Evolutionary conservation across 441 rosid species (phyloP).

Genomic region (Jatropha podagrica): DNA sequence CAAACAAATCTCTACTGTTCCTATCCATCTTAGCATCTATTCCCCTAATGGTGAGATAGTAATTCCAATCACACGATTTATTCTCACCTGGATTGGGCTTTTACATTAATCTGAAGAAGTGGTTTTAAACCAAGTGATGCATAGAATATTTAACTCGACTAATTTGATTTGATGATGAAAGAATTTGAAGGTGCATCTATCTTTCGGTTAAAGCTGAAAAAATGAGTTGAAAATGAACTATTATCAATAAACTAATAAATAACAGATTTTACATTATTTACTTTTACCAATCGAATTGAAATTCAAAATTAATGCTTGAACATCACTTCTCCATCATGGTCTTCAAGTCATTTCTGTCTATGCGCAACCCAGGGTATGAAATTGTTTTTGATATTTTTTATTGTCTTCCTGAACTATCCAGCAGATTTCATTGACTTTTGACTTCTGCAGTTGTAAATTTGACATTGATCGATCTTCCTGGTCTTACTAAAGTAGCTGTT

Average conservation of each 20-base stretch:
- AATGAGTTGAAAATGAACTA: not conserved
- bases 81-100: not conserved
- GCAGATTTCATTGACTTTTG: slow-evolving; percentile 7
- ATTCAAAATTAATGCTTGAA: not conserved
- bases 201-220: not conserved
- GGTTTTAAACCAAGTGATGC: not conserved
- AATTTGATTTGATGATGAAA: not conserved
- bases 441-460: slow-evolving; percentile 77
- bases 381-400: not conserved
- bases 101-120: slow-evolving; percentile 4
- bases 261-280: not conserved
- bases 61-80: slow-evolving; percentile 7
- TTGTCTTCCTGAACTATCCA: slow-evolving; percentile 11
- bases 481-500: slow-evolving; percentile 95
- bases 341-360: not conserved
- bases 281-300: too few species aligned
- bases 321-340: not conserved
- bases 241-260: not conserved
- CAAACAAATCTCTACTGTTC: slow-evolving; percentile 82
- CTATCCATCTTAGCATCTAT: slow-evolving; percentile 86
- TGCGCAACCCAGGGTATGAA: not conserved
- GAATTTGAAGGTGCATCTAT: not conserved
- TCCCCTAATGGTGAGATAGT: slow-evolving; percentile 83
- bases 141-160: not conserved
- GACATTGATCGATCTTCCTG: slow-evolving; percentile 95